These are phyloP conservation scores for Vinca minor DNA, from an alignment of 257 asterid species.

Conservation along the genomic window DNA sequence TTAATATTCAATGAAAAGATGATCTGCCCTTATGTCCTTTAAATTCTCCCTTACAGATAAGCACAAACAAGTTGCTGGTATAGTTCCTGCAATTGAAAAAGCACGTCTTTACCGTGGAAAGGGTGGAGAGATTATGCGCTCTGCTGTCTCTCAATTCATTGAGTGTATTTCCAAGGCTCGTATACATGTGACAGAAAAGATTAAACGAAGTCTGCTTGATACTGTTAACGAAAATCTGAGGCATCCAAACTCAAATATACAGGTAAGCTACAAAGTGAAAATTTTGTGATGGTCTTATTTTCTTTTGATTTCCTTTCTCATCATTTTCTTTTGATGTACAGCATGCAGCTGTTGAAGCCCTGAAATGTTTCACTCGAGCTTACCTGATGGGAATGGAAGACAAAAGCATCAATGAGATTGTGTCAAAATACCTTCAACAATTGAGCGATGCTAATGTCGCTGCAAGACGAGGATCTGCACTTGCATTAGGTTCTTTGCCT, in stretches of 20 bases:
- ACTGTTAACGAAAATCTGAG: constrained; percentile 81
- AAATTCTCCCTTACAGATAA: constrained; percentile 37
- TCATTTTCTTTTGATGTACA: constrained; percentile 25
- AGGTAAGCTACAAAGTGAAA: constrained; percentile 40
- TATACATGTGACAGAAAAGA: constrained; percentile 52
- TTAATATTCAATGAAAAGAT: neutral
- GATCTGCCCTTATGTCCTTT: neutral
- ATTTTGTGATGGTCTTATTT: constrained; percentile 11
- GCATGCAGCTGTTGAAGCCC: constrained; percentile 79
- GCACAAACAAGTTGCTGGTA: constrained; percentile 59
- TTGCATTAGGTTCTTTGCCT: constrained; percentile 80
- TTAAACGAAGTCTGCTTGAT: constrained; percentile 64
- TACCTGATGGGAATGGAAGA: constrained; percentile 42
- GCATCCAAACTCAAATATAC: constrained; percentile 86
- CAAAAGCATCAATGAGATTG: constrained; percentile 40
- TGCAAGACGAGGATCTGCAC: constrained; percentile 91
- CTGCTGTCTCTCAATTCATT: constrained; percentile 87
- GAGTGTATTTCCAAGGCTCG: constrained; percentile 67
- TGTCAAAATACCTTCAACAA: constrained; percentile 64
- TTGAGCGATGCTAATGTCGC: constrained; percentile 83
- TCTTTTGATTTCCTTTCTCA: constrained; percentile 14
- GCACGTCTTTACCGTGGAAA: constrained; percentile 96
- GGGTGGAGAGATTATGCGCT: constrained; percentile 98
- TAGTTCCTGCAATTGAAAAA: constrained; percentile 94
- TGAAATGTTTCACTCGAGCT: constrained; percentile 48